A percentile compares a stretch with the other conserved stretches of the same genome.
Evolutionary conservation across 495 filamentous ascomycete species (phyloP).

Genomic region (Penicillium goetzii): DNA sequence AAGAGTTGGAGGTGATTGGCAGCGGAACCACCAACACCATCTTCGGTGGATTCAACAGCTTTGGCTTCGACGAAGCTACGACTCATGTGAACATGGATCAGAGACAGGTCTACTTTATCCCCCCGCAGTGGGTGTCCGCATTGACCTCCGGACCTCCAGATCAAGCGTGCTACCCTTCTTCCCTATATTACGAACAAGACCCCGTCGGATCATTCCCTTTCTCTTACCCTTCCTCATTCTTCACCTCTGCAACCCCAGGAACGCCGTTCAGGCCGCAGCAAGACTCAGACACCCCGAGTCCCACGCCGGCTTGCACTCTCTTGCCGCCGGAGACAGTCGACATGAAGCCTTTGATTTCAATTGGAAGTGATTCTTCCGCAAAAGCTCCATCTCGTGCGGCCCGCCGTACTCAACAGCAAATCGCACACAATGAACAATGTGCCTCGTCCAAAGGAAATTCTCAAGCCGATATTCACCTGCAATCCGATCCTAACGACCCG

Average conservation of each 20-base stretch:
- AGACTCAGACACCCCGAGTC: constrained; percentile 15
- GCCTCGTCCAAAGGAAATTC: constrained; percentile 48
- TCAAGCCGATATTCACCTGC: constrained; percentile 13
- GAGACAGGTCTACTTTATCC: constrained; percentile 29
- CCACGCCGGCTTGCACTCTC: constrained; percentile 6
- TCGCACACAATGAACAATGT: constrained; percentile 43
- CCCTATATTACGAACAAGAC: constrained; percentile 37
- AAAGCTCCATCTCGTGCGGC: constrained; percentile 40
- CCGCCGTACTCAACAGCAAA: constrained; percentile 50
- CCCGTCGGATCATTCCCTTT: constrained; percentile 32
- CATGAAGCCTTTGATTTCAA: constrained; percentile 42
- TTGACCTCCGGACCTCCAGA: constrained; percentile 31
- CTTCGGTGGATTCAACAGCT: constrained; percentile 47
- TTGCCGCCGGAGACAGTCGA: constrained; percentile 29
- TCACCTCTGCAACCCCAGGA: constrained; percentile 40
- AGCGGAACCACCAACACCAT: constrained; percentile 49
- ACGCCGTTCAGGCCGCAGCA: constrained; percentile 26
- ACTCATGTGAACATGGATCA: constrained; percentile 36
- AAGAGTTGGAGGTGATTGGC: constrained; percentile 47
- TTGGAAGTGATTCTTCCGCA: constrained; percentile 37
- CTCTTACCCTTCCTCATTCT: constrained; percentile 35
- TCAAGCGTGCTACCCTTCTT: constrained; percentile 35
- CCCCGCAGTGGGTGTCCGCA: constrained; percentile 41
- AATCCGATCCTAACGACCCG: constrained; percentile 35
- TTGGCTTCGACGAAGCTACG: constrained; percentile 46